These are phyloP conservation scores for Penicillium sp. DNA, from an alignment of 2,329 filamentous ascomycete species.

Conservation along the genomic window DNA sequence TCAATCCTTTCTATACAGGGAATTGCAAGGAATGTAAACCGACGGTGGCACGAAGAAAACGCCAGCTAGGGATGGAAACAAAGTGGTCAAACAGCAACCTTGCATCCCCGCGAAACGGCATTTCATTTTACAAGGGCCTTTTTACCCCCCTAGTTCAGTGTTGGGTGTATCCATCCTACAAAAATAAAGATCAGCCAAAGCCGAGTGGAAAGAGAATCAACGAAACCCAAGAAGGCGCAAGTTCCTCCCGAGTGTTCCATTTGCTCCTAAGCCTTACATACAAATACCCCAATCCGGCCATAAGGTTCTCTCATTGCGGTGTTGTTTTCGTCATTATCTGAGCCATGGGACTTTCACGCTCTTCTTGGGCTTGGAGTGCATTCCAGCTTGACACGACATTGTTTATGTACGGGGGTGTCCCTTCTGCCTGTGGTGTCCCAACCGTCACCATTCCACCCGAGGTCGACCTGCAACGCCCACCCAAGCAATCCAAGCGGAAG, in stretches of 20 bases:
- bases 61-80: constrained; percentile 21
- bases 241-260: not conserved
- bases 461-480: constrained; percentile 6
- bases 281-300: not conserved
- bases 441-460: constrained; percentile 16
- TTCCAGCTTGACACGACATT: constrained; percentile 25
- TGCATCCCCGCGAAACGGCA: not conserved
- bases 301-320: not conserved
- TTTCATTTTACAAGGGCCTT: not conserved
- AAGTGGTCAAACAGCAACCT: constrained; percentile 3
- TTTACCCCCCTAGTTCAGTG: not conserved
- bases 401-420: constrained; percentile 25
- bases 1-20: constrained; percentile 4
- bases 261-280: not conserved
- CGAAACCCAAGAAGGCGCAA: not conserved
- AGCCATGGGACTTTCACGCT: constrained; percentile 18
- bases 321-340: constrained; percentile 6
- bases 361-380: constrained; percentile 20
- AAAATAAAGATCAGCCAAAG: not conserved
- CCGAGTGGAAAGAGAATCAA: not conserved
- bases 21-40: constrained; percentile 12
- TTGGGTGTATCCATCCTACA: not conserved
- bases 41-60: constrained; percentile 4
- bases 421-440: constrained; percentile 8
- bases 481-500: not conserved